A percentile compares a stretch with the other conserved stretches of the same genome.
phyloP scores from a whole-genome alignment of 2,329 filamentous ascomycete genomes.

The Scytalidium lignicola region DNA sequence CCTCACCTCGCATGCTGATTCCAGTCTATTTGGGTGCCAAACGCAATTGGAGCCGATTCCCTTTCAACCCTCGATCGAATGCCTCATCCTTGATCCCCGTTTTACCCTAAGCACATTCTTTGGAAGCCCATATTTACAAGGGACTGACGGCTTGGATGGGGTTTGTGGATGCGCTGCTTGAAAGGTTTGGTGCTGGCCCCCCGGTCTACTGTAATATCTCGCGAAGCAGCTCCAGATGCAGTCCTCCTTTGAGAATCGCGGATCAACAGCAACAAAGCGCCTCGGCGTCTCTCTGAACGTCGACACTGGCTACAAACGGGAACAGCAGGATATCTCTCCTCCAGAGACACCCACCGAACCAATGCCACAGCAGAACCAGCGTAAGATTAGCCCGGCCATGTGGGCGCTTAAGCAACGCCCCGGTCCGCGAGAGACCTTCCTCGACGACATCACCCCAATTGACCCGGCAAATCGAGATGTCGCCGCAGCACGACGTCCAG shows the following conservation, averaged over 20 bases:
- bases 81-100: neutral
- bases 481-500: constrained; percentile 12
- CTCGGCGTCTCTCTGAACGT: constrained; percentile 22
- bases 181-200: constrained; percentile 9
- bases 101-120: no score
- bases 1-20: neutral
- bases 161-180: neutral
- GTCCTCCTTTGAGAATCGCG: constrained; percentile 20
- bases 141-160: neutral
- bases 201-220: constrained; percentile 2
- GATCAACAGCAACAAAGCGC: constrained; percentile 20
- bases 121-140: neutral
- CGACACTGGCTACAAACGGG: constrained; percentile 24
- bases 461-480: constrained; percentile 21
- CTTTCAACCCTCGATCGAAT: neutral
- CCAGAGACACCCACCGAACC: constrained; percentile 19
- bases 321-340: constrained; percentile 17
- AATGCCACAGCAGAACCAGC: constrained; percentile 10
- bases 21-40: neutral
- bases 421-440: constrained; percentile 24
- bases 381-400: constrained; percentile 19
- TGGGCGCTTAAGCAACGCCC: constrained; percentile 22
- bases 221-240: constrained; percentile 17
- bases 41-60: neutral
- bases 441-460: constrained; percentile 30